These are phyloP conservation scores for Podospora comata DNA, from an alignment of 495 filamentous ascomycete genomes.

Conservation along the genomic window DNA sequence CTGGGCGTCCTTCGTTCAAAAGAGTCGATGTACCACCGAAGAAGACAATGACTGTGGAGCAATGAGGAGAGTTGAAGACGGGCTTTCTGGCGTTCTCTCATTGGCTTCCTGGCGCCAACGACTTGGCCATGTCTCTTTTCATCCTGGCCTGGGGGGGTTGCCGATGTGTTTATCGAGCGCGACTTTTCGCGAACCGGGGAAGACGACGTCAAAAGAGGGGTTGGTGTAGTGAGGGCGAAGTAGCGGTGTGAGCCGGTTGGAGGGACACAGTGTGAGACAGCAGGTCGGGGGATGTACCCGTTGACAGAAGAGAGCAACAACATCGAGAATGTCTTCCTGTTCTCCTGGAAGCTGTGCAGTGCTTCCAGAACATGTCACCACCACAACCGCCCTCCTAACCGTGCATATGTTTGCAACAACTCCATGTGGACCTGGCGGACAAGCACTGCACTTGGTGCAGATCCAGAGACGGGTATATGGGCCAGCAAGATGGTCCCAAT, in stretches of 20 bases:
- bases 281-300: conserved; percentile 28
- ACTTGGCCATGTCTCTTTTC: not conserved
- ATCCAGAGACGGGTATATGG: not conserved
- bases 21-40: not conserved
- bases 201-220: conserved; percentile 18
- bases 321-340: conserved; percentile 2
- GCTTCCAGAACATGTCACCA: not conserved
- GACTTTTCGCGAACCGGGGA: conserved; percentile 11
- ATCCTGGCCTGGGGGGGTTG: conserved; percentile 9
- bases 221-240: conserved; percentile 30
- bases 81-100: conserved; percentile 17
- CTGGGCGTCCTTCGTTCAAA: not conserved
- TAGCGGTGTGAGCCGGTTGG: conserved; percentile 35
- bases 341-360: conserved; percentile 5
- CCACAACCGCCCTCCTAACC: not conserved
- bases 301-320: conserved; percentile 9
- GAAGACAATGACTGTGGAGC: conserved; percentile 15
- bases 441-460: not conserved
- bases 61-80: conserved; percentile 19
- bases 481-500: not conserved
- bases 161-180: conserved; percentile 21
- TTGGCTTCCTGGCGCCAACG: conserved; percentile 16
- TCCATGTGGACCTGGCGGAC: not conserved
- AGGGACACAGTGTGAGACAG: conserved; percentile 28
- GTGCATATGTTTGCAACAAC: not conserved